A percentile compares a stretch with the other conserved stretches of the same genome.
Evolutionary conservation across 495 filamentous ascomycete species (phyloP).

Genomic region (Hypomontagnella submonticulosa): DNA sequence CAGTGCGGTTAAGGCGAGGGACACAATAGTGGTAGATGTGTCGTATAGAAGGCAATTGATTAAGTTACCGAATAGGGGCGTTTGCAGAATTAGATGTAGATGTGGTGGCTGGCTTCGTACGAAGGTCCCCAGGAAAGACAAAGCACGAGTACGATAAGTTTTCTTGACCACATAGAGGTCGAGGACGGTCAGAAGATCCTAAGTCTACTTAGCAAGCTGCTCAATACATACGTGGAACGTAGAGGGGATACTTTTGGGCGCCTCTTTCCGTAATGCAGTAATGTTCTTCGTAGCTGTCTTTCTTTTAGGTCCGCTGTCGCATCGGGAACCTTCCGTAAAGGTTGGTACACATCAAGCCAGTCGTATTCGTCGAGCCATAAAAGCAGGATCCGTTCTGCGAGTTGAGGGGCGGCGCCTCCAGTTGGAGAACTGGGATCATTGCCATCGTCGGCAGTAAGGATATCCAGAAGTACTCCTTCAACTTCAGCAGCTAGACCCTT

Average conservation of each 20-base stretch:
- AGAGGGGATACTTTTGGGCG: constrained; percentile 68
- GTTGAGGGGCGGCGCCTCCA: constrained; percentile 54
- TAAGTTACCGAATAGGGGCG: constrained; percentile 71
- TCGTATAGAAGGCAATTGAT: constrained; percentile 76
- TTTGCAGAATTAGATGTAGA: constrained; percentile 73
- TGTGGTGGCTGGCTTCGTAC: constrained; percentile 75
- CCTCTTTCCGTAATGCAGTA: constrained; percentile 71
- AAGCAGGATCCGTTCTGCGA: constrained; percentile 64
- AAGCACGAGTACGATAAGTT: constrained; percentile 64
- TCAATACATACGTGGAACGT: neutral
- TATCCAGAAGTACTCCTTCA: constrained; percentile 64
- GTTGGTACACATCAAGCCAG: constrained; percentile 67
- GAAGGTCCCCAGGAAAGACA: constrained; percentile 72
- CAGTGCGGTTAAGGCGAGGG: constrained; percentile 71
- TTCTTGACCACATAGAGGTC: constrained; percentile 69
- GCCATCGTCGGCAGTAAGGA: constrained; percentile 68
- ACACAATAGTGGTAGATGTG: constrained; percentile 74
- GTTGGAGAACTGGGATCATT: constrained; percentile 54
- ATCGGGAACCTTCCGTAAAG: constrained; percentile 54
- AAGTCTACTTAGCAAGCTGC: constrained; percentile 39
- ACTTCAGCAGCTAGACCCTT: constrained; percentile 68
- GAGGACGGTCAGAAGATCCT: constrained; percentile 70
- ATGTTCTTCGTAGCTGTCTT: constrained; percentile 61
- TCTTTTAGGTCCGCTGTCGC: constrained; percentile 63
- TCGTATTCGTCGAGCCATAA: constrained; percentile 68